Conservation (phyloP, 768 basidiomycete species). For the Tylopilus sp. region DNA sequence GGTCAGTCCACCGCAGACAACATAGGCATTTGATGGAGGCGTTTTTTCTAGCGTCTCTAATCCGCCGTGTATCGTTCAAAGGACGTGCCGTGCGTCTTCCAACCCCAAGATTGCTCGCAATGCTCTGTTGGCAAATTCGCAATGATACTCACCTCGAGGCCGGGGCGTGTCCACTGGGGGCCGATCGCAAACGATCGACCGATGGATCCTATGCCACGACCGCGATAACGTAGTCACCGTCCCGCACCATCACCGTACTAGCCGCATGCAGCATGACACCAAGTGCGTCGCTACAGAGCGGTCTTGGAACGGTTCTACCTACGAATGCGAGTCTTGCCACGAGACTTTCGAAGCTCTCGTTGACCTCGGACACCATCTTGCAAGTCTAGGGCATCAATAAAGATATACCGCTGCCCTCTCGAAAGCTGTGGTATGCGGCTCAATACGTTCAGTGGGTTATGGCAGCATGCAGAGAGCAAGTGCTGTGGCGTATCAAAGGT, state of each 20-base stretch:
- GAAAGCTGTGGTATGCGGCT: slow-evolving; percentile 42
- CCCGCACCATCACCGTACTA: slow-evolving; percentile 39
- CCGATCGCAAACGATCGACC: slow-evolving; percentile 36
- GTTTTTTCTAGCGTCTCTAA: slow-evolving; percentile 40
- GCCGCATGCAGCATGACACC: slow-evolving; percentile 28
- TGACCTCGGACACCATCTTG: slow-evolving; percentile 58
- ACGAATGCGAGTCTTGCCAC: slow-evolving; percentile 67
- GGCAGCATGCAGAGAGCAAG: slow-evolving; percentile 65
- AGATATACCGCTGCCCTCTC: slow-evolving; percentile 54
- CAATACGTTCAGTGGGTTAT: slow-evolving; percentile 52
- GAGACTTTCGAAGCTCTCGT: slow-evolving; percentile 35
- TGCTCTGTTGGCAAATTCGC: slow-evolving; percentile 52
- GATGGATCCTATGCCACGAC: slow-evolving; percentile 42
- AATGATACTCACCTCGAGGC: slow-evolving; percentile 62
- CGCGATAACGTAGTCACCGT: slow-evolving; percentile 49
- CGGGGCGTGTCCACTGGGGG: slow-evolving; percentile 52
- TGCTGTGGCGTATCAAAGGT: slow-evolving; percentile 54
- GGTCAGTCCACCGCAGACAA: slow-evolving; percentile 5
- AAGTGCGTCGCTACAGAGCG: slow-evolving; percentile 31
- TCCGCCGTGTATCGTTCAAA: slow-evolving; percentile 47
- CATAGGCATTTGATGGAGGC: neutral
- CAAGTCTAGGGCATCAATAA: slow-evolving; percentile 55
- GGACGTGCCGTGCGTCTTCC: slow-evolving; percentile 38
- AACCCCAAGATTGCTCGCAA: slow-evolving; percentile 36
- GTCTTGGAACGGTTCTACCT: slow-evolving; percentile 43